Base-by-base conservation (phyloP, 129 eudicot species). In the Chrysanthemum makinoi region DNA sequence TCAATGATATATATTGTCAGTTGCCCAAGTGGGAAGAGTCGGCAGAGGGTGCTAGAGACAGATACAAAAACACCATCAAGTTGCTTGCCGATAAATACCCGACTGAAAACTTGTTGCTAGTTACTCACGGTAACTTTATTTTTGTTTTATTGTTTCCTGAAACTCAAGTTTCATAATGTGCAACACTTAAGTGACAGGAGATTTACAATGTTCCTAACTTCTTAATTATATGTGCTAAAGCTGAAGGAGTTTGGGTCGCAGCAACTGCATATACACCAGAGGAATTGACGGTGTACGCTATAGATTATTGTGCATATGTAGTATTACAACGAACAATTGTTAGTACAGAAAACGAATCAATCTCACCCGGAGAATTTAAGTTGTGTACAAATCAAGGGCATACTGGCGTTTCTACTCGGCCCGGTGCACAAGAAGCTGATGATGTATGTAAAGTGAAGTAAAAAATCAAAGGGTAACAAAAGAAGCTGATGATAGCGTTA, bases 81-180 rank as follows among this genome's bases (percentile, higher is more conserved):
- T 85, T 76, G 30, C 95, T 94, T 73, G 98, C 98, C 30, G 88
- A 94, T 81, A 89, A 82, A 70, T 87, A 85, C 77, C 96, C 98
- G 64, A 73, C 81, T 1, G 96, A 94, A 74, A 94, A 94, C 83
- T 77, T 94, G 82, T 78, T 94, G 85, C 83, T 94, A 39, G 91
- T 94, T 13, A 83, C 98, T 51, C 98, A 94, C 9, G 98, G 97
- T 90, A 81, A 77, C 80, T 14, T 30, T 3, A 30, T 30, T 3
- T 9, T 75, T 59, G 10, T 44, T 35, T 53, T 65, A 28, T 53
- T 24, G 18, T 22, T 72, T 49, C 54, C 49, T 64, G 7, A 7
- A 57, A n/a, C 24, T 73, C 18, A 19, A 15, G 75, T 19, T 68
- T 19, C 44, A 4, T 54, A 17, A 18, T 54, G 20, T 39, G 6